phyloP scores from a whole-genome alignment of 768 basidiomycete species.

The Leccinum subgranulosum region DNA sequence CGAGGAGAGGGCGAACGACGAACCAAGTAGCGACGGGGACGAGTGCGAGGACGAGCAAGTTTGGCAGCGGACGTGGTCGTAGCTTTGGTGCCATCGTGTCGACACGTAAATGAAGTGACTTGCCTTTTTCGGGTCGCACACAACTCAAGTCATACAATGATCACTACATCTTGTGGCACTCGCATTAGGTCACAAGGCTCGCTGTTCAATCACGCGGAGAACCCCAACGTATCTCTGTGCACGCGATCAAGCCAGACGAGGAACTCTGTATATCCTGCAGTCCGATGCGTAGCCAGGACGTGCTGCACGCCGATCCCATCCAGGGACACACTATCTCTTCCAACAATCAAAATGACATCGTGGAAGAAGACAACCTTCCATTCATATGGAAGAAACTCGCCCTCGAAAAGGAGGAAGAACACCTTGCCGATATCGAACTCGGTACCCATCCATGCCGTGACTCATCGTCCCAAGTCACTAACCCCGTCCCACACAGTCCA shows the following conservation, averaged over 20 bases:
- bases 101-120: slow-evolving; percentile 3
- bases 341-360: slow-evolving; percentile 44
- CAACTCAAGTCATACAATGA: too few relatives aligned
- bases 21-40: slow-evolving; percentile 73
- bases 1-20: slow-evolving; percentile 65
- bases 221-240: slow-evolving; percentile 68
- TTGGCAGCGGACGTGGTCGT: slow-evolving; percentile 48
- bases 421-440: slow-evolving; percentile 47
- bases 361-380: slow-evolving; percentile 60
- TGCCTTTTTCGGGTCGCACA: slow-evolving; percentile 6
- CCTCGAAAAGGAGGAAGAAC: slow-evolving; percentile 60
- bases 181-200: slow-evolving; percentile 71
- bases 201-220: slow-evolving; percentile 72
- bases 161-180: slow-evolving; percentile 80
- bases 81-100: slow-evolving; percentile 22
- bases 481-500: slow-evolving; percentile 40
- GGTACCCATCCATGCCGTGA: slow-evolving; percentile 8
- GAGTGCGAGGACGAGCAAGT: slow-evolving; percentile 52
- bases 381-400: slow-evolving; percentile 59
- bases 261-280: slow-evolving; percentile 72
- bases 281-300: neutral
- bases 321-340: neutral
- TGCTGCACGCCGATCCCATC: neutral
- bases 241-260: slow-evolving; percentile 53
- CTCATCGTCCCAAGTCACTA: neutral